Percentiles rank a stretch among this genome's conserved stretches.
These are phyloP conservation scores for Cinnamomum micranthum DNA, from an alignment of 164 flowering plant genomes.

Conservation along the genomic window DNA sequence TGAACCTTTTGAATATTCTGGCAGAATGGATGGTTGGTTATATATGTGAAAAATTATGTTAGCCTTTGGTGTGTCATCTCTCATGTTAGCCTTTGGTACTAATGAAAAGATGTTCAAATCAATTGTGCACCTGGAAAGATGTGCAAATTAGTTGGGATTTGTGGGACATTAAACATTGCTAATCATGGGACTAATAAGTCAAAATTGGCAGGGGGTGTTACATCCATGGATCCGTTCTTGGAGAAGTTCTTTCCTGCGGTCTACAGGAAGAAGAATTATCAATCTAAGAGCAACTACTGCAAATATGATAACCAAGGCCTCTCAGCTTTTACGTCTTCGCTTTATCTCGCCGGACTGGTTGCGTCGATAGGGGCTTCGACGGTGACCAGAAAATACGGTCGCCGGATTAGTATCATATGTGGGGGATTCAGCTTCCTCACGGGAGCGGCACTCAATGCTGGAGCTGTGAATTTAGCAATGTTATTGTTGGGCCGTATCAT, in stretches of 20 bases:
- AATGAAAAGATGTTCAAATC: neutral
- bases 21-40: too few relatives aligned
- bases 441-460: slow-evolving; percentile 73
- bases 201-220: slow-evolving; percentile 70
- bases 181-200: neutral
- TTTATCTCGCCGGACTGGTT: slow-evolving; percentile 84
- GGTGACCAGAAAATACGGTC: slow-evolving; percentile 64
- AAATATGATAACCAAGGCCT: slow-evolving; percentile 78
- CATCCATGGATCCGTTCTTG: slow-evolving; percentile 88
- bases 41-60: too few relatives aligned
- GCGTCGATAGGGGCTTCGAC: slow-evolving; percentile 72
- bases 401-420: slow-evolving; percentile 59
- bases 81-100: neutral
- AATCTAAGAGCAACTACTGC: slow-evolving; percentile 80
- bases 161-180: neutral
- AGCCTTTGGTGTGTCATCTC: neutral
- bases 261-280: slow-evolving; percentile 43
- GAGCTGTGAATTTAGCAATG: slow-evolving; percentile 66
- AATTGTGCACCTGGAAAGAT: too few relatives aligned
- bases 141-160: neutral
- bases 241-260: slow-evolving; percentile 60
- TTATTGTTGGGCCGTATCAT: slow-evolving; percentile 73
- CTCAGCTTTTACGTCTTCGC: slow-evolving; percentile 81
- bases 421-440: slow-evolving; percentile 75
- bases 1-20: too few relatives aligned